Conservation (phyloP, 1,139 yeast genomes). For the Suhomyces panamericanus region DNA sequence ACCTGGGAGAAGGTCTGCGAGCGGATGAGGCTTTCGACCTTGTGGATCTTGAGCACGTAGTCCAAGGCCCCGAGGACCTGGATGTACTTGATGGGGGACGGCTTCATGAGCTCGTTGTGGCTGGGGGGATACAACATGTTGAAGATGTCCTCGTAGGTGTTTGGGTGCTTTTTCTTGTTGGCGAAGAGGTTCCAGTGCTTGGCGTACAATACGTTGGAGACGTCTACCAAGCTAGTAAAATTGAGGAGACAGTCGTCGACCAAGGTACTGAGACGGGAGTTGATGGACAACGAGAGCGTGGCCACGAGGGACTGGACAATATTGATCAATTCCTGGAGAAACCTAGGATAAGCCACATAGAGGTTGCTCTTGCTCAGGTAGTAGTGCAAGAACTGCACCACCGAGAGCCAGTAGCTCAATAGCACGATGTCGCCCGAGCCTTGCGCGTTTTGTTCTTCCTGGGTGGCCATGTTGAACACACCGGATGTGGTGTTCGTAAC, state of each 20-base stretch:
- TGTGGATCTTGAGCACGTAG: conserved; percentile 80
- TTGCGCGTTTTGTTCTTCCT: conserved; percentile 18
- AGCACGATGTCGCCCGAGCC: conserved; percentile 66
- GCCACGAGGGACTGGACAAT: conserved; percentile 61
- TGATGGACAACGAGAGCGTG: conserved; percentile 64
- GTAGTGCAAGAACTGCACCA: conserved; percentile 64
- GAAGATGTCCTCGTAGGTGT: conserved; percentile 66
- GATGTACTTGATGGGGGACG: conserved; percentile 83
- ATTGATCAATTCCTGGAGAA: conserved; percentile 61
- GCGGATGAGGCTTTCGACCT: conserved; percentile 71
- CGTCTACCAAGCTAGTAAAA: conserved; percentile 66
- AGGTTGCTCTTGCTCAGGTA: conserved; percentile 59
- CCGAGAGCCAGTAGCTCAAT: conserved; percentile 73
- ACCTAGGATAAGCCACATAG: conserved; percentile 52
- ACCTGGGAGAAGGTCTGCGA: conserved; percentile 79
- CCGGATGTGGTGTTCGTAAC: conserved; percentile 62
- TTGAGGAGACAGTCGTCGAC: conserved; percentile 65
- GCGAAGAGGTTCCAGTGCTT: conserved; percentile 78
- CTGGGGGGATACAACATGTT: conserved; percentile 74
- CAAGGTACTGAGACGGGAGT: conserved; percentile 55
- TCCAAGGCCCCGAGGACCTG: conserved; percentile 88
- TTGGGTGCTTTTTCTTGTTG: conserved; percentile 45
- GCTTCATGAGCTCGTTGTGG: conserved; percentile 61
- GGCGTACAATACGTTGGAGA: conserved; percentile 59
- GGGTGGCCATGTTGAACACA: conserved; percentile 48